Base-by-base conservation (phyloP, 768 basidiomycete species). In the Lentinula detonsa region DNA sequence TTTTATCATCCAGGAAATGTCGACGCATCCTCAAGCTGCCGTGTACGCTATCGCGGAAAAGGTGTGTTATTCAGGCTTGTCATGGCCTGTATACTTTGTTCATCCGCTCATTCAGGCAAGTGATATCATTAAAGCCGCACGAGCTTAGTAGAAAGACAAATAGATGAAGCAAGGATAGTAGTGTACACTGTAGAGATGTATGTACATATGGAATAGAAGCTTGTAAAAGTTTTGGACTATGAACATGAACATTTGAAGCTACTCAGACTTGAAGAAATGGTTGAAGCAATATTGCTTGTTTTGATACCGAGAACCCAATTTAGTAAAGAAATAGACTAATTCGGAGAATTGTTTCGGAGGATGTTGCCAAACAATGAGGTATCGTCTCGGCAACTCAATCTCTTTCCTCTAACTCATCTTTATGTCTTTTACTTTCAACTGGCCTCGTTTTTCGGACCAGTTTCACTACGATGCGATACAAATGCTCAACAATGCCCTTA, bases 391-490 rank as follows among this genome's bases (percentile, higher is more conserved):
- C 53, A 34, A 54, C 16, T 18, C 15, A 18, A 45, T 1, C 9
- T 9, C n/a, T 23, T 18, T 34, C 13, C 6, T 21, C 18, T 23
- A 31, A 40, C 28, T 37, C 15, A 16, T 57, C 60, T 62, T 61
- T 68, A 91, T 91, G 90, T 91, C 90, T 66, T 93, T 93, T 74
- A 86, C 88, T 60, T 99, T 99, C 76, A 83, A 94, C 80, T 98
- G 93, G 91, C 95, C 96, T 59, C 86, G 91, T 62, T 98, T 98
- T 76, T 95, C 93, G 57, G 93, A 95, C 80, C 90, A 91, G 74
- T 98, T 98, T 69, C 94, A 97, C 76, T 85, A 88, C 71, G 90
- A 96, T 85, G 96, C 96, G 34, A 93, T 94, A 65, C 87, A 92
- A 66, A 95, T 97, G 91, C 89, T 98, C 76, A 94, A 95, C 65